Percentiles rank a stretch among this genome's conserved stretches.
These are phyloP conservation scores for Irpex rosettiformis DNA, from an alignment of 1,284 basidiomycete genomes.

Conservation along the genomic window DNA sequence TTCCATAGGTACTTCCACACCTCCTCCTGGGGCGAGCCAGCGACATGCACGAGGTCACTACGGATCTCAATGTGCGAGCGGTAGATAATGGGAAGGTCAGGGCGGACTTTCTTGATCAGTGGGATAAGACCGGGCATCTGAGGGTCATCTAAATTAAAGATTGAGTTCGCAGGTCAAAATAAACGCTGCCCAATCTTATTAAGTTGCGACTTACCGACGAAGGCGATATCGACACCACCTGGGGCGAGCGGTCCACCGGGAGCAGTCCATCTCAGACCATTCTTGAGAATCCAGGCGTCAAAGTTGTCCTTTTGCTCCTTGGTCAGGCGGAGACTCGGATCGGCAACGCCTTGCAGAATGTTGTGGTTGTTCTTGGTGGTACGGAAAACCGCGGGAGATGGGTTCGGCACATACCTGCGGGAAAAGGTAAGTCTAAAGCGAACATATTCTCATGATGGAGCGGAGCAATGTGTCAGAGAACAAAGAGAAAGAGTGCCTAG, in stretches of 20 bases:
- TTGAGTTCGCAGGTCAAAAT: background rate
- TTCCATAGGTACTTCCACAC: conserved; percentile 91
- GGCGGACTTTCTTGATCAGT: conserved; percentile 76
- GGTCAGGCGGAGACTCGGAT: conserved; percentile 69
- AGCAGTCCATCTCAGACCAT: conserved; percentile 74
- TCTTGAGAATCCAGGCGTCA: conserved; percentile 86
- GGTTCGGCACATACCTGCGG: conserved; percentile 80
- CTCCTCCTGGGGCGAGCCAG: conserved; percentile 78
- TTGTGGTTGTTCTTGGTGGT: conserved; percentile 93
- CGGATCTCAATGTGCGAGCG: conserved; percentile 90
- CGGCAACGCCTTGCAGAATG: conserved; percentile 82
- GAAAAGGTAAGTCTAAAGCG: conserved; percentile 6
- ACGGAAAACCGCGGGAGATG: conserved; percentile 82
- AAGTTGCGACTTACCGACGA: conserved; percentile 58
- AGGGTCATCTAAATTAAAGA: conserved; percentile 61
- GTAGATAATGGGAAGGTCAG: conserved; percentile 81
- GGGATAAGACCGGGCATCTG: conserved; percentile 88
- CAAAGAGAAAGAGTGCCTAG: conserved; percentile 4
- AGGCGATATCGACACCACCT: conserved; percentile 80
- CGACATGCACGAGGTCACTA: conserved; percentile 69
- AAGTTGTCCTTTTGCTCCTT: conserved; percentile 75
- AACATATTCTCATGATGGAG: conserved; percentile 6
- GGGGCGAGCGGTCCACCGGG: conserved; percentile 75
- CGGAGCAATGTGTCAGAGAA: background rate
- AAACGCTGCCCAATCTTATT: background rate